A percentile compares a stretch with the other conserved stretches of the same genome.
Evolutionary conservation across 1,139 yeast species (phyloP).

Genomic region (Blastobotrys aristatus): DNA sequence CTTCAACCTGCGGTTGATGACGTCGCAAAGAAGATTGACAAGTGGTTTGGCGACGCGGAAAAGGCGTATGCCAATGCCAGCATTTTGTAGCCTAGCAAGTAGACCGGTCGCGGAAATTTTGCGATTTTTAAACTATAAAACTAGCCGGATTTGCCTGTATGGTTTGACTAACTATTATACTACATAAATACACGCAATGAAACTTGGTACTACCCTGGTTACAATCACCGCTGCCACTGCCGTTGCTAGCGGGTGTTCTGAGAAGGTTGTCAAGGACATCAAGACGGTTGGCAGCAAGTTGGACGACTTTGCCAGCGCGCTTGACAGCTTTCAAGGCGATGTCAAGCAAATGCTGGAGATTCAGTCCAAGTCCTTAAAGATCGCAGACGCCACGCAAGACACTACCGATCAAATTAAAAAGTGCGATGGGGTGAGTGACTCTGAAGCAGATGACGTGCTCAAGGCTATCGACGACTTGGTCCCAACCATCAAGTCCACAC

Average conservation of each 20-base stretch:
- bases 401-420: background rate
- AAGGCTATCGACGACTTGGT: background rate
- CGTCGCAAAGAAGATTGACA: slow-evolving; percentile 18
- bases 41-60: slow-evolving; percentile 18
- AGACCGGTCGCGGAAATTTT: too few relatives aligned
- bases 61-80: too few relatives aligned
- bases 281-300: background rate
- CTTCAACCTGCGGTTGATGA: slow-evolving; percentile 13
- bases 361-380: background rate
- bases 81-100: too few relatives aligned
- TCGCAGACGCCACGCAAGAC: background rate
- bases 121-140: too few relatives aligned
- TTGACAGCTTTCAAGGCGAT: background rate
- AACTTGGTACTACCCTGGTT: background rate
- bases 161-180: too few relatives aligned
- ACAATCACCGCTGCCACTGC: background rate
- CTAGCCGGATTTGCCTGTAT: too few relatives aligned
- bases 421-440: background rate
- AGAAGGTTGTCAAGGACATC: background rate
- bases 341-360: background rate
- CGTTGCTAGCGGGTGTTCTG: background rate
- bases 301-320: background rate
- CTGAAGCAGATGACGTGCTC: background rate
- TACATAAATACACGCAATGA: background rate
- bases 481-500: background rate